A percentile compares a stretch with the other conserved stretches of the same genome.
These are phyloP conservation scores for Quercus alba DNA, from an alignment of 306 rosid species.

Conservation along the genomic window DNA sequence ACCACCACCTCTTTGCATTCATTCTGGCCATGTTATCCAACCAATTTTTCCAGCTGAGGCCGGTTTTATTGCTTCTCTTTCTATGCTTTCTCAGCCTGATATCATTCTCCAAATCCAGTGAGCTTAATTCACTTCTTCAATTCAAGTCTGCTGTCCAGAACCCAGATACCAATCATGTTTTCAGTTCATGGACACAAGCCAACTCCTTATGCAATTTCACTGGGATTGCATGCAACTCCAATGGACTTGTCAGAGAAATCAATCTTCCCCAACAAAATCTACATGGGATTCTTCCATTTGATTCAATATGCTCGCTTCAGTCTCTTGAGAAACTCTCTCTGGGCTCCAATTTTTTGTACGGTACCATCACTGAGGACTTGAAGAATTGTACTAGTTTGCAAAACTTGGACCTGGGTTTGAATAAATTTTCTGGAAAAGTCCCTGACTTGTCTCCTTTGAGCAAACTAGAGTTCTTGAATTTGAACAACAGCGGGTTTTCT, in stretches of 20 bases:
- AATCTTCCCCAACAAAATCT: conserved; percentile 42
- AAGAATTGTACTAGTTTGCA: conserved; percentile 55
- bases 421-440: conserved; percentile 51
- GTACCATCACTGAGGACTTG: conserved; percentile 45
- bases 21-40: conserved; percentile 38
- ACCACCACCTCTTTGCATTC: background rate
- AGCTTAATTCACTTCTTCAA: conserved; percentile 45
- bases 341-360: conserved; percentile 44
- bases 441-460: conserved; percentile 65
- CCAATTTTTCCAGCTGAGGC: conserved; percentile 17
- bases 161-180: conserved; percentile 22
- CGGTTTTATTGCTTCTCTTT: conserved; percentile 17
- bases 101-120: conserved; percentile 31
- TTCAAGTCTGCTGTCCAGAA: conserved; percentile 48
- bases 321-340: conserved; percentile 51
- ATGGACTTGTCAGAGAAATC: conserved; percentile 60
- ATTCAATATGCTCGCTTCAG: conserved; percentile 53
- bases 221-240: conserved; percentile 53
- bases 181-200: conserved; percentile 50
- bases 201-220: conserved; percentile 46
- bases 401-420: conserved; percentile 62
- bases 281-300: conserved; percentile 58
- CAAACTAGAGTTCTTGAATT: conserved; percentile 42
- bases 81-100: conserved; percentile 33
- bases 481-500: conserved; percentile 59